A percentile compares a stretch with the other conserved stretches of the same genome.
These are phyloP conservation scores for Tremella yokohamensis DNA, from an alignment of 768 basidiomycete genomes.

Conservation along the genomic window DNA sequence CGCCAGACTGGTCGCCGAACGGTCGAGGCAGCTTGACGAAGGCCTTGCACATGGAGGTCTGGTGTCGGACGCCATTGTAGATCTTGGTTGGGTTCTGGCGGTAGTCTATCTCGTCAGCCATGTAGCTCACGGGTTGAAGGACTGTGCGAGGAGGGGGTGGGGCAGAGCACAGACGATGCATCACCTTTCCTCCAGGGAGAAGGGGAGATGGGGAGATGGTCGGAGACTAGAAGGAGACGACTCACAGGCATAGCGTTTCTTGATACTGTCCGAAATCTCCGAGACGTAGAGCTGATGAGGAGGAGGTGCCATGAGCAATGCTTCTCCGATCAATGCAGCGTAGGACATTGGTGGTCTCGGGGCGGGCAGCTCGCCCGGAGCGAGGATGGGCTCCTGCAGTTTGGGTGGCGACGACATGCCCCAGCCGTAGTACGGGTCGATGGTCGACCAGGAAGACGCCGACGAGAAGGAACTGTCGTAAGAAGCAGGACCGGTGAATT, in stretches of 20 bases:
- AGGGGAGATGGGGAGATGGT: conserved; percentile 1
- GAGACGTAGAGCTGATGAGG: conserved; percentile 47
- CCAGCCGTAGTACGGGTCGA: conserved; percentile 6
- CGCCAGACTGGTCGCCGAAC: conserved; percentile 48
- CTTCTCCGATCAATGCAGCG: conserved; percentile 49
- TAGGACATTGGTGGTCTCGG: conserved; percentile 45
- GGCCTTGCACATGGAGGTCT: conserved; percentile 48
- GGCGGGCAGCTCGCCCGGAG: conserved; percentile 43
- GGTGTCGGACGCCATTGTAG: conserved; percentile 51
- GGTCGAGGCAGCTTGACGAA: conserved; percentile 48
- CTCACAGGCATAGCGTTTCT: conserved; percentile 46
- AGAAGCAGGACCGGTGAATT: neutral
- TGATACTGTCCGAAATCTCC: conserved; percentile 46
- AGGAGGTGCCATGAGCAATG: conserved; percentile 38
- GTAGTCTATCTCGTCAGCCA: conserved; percentile 33
- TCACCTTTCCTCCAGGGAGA: neutral
- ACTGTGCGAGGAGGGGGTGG: neutral
- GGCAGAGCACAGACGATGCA: neutral
- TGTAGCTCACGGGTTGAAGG: neutral
- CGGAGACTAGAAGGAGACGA: conserved; percentile 6
- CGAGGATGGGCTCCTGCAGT: conserved; percentile 36
- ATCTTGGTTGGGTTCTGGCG: conserved; percentile 49
- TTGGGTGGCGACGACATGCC: conserved; percentile 6
- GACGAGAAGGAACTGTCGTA: conserved; percentile 3
- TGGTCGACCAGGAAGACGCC: neutral